phyloP scores from a whole-genome alignment of 108 stramenopile species.

The Cyclotella kingstonii region DNA sequence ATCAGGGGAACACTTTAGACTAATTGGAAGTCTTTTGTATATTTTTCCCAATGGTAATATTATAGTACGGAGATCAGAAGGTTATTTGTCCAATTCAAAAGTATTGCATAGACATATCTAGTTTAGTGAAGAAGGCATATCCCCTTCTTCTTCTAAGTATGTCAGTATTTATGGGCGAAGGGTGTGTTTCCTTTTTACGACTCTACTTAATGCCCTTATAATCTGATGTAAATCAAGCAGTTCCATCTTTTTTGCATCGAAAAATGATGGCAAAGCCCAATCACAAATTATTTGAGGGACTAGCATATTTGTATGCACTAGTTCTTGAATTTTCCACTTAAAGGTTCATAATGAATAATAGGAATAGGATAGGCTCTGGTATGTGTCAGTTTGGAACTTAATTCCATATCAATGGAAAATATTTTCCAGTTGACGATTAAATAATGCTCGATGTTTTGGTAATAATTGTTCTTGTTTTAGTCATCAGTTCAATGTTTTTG shows the following conservation, averaged over 20 bases:
- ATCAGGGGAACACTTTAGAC: constrained; percentile 20
- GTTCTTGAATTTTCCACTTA: constrained; percentile 15
- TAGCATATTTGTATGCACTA: constrained; percentile 19
- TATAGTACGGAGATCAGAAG: constrained; percentile 12
- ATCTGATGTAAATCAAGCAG: too few species aligned
- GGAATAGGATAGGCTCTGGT: constrained; percentile 29
- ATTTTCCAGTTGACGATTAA: constrained; percentile 37
- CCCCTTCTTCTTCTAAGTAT: constrained; percentile 17
- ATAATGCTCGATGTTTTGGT: constrained; percentile 15
- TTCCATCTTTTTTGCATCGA: neutral
- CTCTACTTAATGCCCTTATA: neutral
- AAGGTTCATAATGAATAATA: neutral
- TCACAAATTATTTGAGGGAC: neutral
- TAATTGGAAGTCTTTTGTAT: constrained; percentile 8
- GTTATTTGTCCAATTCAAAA: constrained; percentile 35
- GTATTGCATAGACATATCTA: too few species aligned
- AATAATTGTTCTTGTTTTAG: too few species aligned
- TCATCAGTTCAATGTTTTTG: too few species aligned
- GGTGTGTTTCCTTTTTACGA: neutral
- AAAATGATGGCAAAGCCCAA: constrained; percentile 6
- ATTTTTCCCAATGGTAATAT: constrained; percentile 32
- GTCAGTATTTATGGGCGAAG: constrained; percentile 38
- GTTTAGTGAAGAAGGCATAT: constrained; percentile 30
- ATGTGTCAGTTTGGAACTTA: constrained; percentile 27
- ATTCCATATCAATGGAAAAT: constrained; percentile 29